Percentiles rank a stretch among this genome's conserved stretches.
phyloP scores from a whole-genome alignment of 2,329 filamentous ascomycete species.

The Hirsutella thompsonii region DNA sequence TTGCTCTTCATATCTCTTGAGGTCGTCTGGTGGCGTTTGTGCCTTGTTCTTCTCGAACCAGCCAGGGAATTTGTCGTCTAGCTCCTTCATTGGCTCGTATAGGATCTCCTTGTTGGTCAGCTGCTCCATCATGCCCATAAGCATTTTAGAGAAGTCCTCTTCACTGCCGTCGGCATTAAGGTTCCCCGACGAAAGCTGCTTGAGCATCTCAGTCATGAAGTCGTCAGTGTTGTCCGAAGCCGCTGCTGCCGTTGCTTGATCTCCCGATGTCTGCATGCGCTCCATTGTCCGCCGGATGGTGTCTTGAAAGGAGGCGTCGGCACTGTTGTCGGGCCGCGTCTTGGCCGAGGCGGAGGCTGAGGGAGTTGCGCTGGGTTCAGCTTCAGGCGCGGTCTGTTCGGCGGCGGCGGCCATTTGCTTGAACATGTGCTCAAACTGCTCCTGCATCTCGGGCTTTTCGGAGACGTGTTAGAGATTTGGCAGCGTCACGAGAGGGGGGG shows the following conservation, averaged over 20 bases:
- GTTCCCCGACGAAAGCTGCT: slow-evolving; percentile 58
- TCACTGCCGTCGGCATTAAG: slow-evolving; percentile 47
- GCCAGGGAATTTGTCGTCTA: slow-evolving; percentile 79
- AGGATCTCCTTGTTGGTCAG: slow-evolving; percentile 96
- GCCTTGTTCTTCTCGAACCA: slow-evolving; percentile 74
- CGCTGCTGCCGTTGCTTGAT: slow-evolving; percentile 70
- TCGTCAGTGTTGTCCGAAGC: slow-evolving; percentile 59
- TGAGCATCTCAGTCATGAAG: slow-evolving; percentile 82
- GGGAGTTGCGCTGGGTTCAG: too few species aligned
- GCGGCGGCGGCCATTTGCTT: slow-evolving; percentile 53
- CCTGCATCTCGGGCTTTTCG: slow-evolving; percentile 54
- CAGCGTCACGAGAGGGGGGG: too few species aligned
- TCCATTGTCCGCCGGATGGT: slow-evolving; percentile 92
- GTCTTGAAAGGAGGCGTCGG: slow-evolving; percentile 66
- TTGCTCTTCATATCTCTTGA: slow-evolving; percentile 72
- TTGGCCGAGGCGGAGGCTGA: too few species aligned
- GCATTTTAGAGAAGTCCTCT: slow-evolving; percentile 86
- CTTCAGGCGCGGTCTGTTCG: too few species aligned
- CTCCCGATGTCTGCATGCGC: slow-evolving; percentile 81
- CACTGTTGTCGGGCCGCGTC: neutral
- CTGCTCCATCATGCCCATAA: slow-evolving; percentile 98
- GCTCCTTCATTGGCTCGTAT: slow-evolving; percentile 97
- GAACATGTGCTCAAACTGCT: slow-evolving; percentile 67
- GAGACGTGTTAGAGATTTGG: neutral
- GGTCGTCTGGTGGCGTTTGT: slow-evolving; percentile 54